phyloP scores from a whole-genome alignment of 2,329 filamentous ascomycete species.

The Epichloe sibirici region DNA sequence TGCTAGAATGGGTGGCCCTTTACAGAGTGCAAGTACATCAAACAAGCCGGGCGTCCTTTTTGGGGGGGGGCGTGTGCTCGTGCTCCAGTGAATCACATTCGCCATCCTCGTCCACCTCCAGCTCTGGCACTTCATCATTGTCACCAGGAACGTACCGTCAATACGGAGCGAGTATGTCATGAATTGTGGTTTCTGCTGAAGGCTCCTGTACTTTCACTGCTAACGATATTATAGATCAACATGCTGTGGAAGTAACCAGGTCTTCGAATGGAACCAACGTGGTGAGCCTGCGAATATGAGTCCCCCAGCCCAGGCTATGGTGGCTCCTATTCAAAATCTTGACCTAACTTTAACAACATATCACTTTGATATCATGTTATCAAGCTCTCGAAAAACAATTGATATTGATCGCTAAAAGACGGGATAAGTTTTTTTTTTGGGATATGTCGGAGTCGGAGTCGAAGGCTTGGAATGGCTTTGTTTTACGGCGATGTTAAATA shows the following conservation, averaged over 20 bases:
- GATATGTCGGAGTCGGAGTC: too few relatives aligned
- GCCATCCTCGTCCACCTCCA: slow-evolving; percentile 1
- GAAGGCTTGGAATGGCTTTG: too few relatives aligned
- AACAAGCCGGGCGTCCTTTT: slow-evolving; percentile 16
- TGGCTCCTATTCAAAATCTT: slow-evolving; percentile 10
- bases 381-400: too few relatives aligned
- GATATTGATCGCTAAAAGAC: too few relatives aligned
- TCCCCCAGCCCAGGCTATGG: slow-evolving; percentile 19
- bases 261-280: slow-evolving; percentile 15
- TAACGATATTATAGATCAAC: slow-evolving; percentile 10
- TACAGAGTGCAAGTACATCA: slow-evolving; percentile 23
- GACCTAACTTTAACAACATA: background rate
- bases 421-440: too few relatives aligned
- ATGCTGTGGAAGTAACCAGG: slow-evolving; percentile 13
- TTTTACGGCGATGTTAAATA: too few relatives aligned
- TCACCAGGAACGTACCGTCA: slow-evolving; percentile 19
- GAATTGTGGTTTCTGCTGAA: slow-evolving; percentile 4
- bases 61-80: slow-evolving; percentile 13
- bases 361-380: background rate
- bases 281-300: slow-evolving; percentile 21
- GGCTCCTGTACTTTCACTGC: background rate
- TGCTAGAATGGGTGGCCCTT: slow-evolving; percentile 12
- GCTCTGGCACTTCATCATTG: slow-evolving; percentile 15
- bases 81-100: slow-evolving; percentile 12
- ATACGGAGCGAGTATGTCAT: slow-evolving; percentile 19